A percentile compares a stretch with the other conserved stretches of the same genome.
Conservation (phyloP, 345 rosid species). For the Syzygium grande region DNA sequence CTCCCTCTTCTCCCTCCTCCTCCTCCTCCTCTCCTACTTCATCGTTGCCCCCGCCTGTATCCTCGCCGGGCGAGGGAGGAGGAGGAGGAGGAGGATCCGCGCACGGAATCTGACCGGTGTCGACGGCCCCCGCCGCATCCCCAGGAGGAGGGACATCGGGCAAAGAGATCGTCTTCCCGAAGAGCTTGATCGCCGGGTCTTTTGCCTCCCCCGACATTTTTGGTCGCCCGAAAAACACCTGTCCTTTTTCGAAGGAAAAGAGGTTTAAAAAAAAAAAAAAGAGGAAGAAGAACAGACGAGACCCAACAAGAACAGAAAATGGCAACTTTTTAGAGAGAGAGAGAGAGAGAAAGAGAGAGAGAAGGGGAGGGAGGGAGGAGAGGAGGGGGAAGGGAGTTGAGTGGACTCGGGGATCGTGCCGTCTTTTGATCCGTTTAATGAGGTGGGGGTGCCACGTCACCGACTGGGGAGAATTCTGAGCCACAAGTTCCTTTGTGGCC, state of each 20-base stretch:
- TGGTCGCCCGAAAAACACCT: neutral
- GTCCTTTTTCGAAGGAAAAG: neutral
- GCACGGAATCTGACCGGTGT: conserved; percentile 29
- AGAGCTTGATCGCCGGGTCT: conserved; percentile 87
- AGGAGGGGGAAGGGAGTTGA: neutral
- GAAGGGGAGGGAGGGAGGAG: conserved; percentile 1
- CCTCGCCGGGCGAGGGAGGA: conserved; percentile 19
- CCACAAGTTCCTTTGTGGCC: conserved; percentile 74
- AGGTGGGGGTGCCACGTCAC: conserved; percentile 45
- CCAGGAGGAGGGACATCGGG: conserved; percentile 33
- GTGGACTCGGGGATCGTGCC: conserved; percentile 1
- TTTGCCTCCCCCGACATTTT: conserved; percentile 57
- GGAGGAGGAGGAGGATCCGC: conserved; percentile 30
- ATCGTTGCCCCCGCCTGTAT: conserved; percentile 7
- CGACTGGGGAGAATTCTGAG: conserved; percentile 32
- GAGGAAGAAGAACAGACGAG: neutral
- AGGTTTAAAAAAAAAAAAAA: neutral
- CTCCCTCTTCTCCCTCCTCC: neutral
- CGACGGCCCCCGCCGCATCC: neutral
- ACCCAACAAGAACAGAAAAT: conserved; percentile 14
- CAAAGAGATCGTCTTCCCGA: conserved; percentile 79
- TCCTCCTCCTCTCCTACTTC: conserved; percentile 29
- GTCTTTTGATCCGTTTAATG: conserved; percentile 37
- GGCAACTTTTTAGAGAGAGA: conserved; percentile 14
- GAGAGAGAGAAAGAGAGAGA: conserved; percentile 12